Base-by-base conservation (phyloP, 1,139 yeast genomes). In the Suhomyces wounanorum region DNA sequence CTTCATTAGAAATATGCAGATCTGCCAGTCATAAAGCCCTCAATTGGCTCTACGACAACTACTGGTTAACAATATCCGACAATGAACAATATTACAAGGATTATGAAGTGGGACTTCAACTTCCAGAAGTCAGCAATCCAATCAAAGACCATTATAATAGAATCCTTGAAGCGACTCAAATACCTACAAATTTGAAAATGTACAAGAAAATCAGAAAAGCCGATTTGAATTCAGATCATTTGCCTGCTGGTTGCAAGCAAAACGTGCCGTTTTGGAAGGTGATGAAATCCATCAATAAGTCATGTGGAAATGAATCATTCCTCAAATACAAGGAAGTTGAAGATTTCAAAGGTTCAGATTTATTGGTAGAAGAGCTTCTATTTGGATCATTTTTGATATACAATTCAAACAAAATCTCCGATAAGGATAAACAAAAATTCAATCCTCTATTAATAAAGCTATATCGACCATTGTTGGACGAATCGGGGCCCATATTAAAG, bases 11-110 rank as follows among this genome's bases (percentile, higher is more conserved):
- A 43, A 76, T 88, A 68, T 74, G 94, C 21, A 73, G 96, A 39
- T 66, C 73, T 30, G 82, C 85, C 6, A 70, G 84, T 6, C 62
- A 65, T 6, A 73, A 80, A 51, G 97, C 96, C 0, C 66, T 92
- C 44, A 72, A 68, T 9, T 95, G 99, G 98, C 69, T 94, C 2
- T 78, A 77, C 66, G 79, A 74, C 10, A 76, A 87, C 61, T 94
- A 87, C 68, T 94, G 99, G 99, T 60, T 64, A 40, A 73, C 70
- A 31, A 66, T 79, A 43, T 64, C 66, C 31, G 62, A 59, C 2
- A 67, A 61, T 5, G 69, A 67, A 25, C 61, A 59, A 6, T 65
- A 58, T 3, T 68, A 60, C 9, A 62, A 56, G 14, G 69, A 60
- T 3, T 63, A 57, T 11, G 26, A 17, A 7, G 30, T 11, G 1